Percentiles rank a stretch among this genome's conserved stretches.
These are phyloP conservation scores for Aspergillus nidulans DNA, from an alignment of 495 filamentous ascomycete genomes.

Conservation along the genomic window DNA sequence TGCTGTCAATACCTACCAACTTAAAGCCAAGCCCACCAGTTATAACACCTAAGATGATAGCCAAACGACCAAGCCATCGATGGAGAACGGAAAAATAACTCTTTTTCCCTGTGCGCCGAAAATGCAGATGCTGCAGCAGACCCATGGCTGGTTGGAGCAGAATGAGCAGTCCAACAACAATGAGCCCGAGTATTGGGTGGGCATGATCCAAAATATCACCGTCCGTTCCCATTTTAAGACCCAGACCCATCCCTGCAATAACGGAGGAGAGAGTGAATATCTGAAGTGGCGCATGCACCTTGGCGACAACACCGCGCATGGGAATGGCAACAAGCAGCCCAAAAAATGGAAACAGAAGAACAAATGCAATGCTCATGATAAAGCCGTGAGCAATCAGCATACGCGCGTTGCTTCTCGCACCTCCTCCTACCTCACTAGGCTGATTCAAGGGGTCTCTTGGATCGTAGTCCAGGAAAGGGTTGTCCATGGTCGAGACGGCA, in stretches of 20 bases:
- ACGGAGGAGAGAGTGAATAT: slow-evolving; percentile 48
- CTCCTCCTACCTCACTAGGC: background rate
- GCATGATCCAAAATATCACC: slow-evolving; percentile 13
- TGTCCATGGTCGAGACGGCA: slow-evolving; percentile 46
- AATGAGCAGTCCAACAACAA: slow-evolving; percentile 50
- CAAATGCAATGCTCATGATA: slow-evolving; percentile 34
- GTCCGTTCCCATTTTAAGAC: slow-evolving; percentile 43
- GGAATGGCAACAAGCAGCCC: slow-evolving; percentile 39
- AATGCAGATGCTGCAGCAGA: slow-evolving; percentile 57
- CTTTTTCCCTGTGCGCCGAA: slow-evolving; percentile 38
- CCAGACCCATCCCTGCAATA: slow-evolving; percentile 57
- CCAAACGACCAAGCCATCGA: slow-evolving; percentile 83
- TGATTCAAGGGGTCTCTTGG: background rate
- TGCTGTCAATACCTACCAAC: slow-evolving; percentile 32
- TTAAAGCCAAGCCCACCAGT: slow-evolving; percentile 68
- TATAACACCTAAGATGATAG: slow-evolving; percentile 59
- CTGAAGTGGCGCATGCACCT: slow-evolving; percentile 56
- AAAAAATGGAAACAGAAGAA: slow-evolving; percentile 45
- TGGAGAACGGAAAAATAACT: slow-evolving; percentile 57
- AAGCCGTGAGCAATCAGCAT: slow-evolving; percentile 34
- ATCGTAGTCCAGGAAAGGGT: slow-evolving; percentile 50
- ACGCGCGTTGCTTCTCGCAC: background rate
- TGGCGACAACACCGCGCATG: slow-evolving; percentile 17
- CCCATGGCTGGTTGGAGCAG: slow-evolving; percentile 61
- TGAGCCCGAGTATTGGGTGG: slow-evolving; percentile 51